These are phyloP conservation scores for Saturnispora besseyi DNA, from an alignment of 805 yeast genomes.

Conservation along the genomic window DNA sequence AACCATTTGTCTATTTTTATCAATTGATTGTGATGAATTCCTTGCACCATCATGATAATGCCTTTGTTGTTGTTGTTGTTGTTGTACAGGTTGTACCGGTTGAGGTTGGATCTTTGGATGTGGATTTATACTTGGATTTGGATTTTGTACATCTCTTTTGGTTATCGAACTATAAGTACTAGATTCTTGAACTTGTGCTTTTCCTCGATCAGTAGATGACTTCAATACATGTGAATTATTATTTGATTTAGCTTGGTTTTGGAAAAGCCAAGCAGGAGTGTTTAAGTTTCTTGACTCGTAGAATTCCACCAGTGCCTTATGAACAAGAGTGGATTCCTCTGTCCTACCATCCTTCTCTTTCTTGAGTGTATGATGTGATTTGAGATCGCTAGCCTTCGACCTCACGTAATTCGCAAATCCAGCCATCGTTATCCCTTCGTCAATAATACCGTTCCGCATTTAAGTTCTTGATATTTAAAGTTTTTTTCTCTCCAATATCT, in stretches of 20 bases:
- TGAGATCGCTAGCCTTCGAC: slow-evolving; percentile 4
- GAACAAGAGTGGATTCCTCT: slow-evolving; percentile 28
- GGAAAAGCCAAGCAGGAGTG: slow-evolving; percentile 25
- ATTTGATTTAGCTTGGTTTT: background rate
- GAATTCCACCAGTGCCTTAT: slow-evolving; percentile 23
- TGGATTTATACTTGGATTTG: background rate
- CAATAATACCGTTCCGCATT: background rate
- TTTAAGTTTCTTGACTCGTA: slow-evolving; percentile 17
- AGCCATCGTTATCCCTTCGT: background rate
- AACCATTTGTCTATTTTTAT: background rate
- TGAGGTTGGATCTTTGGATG: background rate
- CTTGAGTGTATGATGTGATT: slow-evolving; percentile 15
- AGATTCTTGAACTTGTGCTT: background rate
- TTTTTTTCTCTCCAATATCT: background rate
- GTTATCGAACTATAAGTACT: too few relatives aligned
- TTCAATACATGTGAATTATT: background rate
- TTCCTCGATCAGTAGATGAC: background rate
- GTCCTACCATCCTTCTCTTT: slow-evolving; percentile 29
- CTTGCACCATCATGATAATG: background rate
- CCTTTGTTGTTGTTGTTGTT: background rate
- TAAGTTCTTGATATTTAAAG: background rate
- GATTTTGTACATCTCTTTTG: background rate
- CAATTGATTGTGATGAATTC: background rate
- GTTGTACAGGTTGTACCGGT: background rate
- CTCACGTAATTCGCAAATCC: slow-evolving; percentile 2